phyloP scores from a whole-genome alignment of 768 basidiomycete species.

The Suillus luteus region DNA sequence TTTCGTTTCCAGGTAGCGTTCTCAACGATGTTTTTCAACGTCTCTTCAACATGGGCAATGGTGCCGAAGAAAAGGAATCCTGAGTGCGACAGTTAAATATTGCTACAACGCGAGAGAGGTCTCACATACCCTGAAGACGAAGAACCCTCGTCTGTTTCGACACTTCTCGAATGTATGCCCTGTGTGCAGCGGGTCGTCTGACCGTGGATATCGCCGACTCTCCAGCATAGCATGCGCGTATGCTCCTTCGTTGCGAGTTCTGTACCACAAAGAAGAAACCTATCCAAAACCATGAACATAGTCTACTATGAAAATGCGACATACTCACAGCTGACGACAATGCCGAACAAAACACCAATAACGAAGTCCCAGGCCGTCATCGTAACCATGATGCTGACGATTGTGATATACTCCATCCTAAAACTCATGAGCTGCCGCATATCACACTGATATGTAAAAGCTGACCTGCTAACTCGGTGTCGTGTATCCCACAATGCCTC shows the following conservation, averaged over 20 bases:
- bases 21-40: conserved; percentile 75
- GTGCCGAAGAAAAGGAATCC: conserved; percentile 94
- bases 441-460: conserved; percentile 14
- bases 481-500: conserved; percentile 97
- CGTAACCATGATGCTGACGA: conserved; percentile 81
- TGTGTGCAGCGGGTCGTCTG: conserved; percentile 82
- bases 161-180: conserved; percentile 89
- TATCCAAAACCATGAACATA: conserved; percentile 26
- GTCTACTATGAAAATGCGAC: background rate
- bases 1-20: conserved; percentile 67
- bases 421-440: conserved; percentile 17
- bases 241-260: conserved; percentile 82
- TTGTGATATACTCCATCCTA: conserved; percentile 81
- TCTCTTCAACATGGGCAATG: conserved; percentile 85
- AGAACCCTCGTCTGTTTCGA: conserved; percentile 90
- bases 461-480: conserved; percentile 77
- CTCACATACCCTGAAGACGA: conserved; percentile 70
- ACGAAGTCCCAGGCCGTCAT: conserved; percentile 98
- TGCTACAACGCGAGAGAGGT: background rate
- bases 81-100: conserved; percentile 19
- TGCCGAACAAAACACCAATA: conserved; percentile 88
- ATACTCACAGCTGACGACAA: conserved; percentile 81
- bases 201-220: conserved; percentile 89
- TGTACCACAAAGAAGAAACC: conserved; percentile 97
- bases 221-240: conserved; percentile 82